phyloP scores from a whole-genome alignment of 495 filamentous ascomycete species.

The Trichoderma virens region DNA sequence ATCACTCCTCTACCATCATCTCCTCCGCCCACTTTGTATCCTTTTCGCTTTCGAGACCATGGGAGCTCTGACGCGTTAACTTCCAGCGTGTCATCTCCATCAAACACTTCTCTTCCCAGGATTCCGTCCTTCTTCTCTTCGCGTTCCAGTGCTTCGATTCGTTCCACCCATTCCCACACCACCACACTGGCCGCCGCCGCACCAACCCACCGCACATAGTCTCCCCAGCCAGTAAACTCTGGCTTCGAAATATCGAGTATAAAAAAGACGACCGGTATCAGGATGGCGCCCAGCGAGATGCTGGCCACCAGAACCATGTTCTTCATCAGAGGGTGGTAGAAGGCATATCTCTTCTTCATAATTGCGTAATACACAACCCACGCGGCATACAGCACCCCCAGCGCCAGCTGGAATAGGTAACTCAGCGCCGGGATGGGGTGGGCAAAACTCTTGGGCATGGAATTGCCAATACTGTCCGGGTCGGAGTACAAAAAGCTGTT shows the following conservation, averaged over 20 bases:
- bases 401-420: constrained; percentile 86
- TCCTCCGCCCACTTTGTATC: constrained; percentile 18
- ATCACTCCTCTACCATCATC: constrained; percentile 18
- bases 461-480: constrained; percentile 40
- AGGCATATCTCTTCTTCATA: constrained; percentile 87
- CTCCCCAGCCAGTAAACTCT: constrained; percentile 87
- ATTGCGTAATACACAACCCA: constrained; percentile 95
- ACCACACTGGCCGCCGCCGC: constrained; percentile 93
- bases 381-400: constrained; percentile 84
- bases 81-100: constrained; percentile 94
- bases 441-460: constrained; percentile 63
- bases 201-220: constrained; percentile 96
- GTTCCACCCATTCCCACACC: constrained; percentile 99
- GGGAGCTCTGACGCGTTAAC: constrained; percentile 45
- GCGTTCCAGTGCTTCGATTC: constrained; percentile 92
- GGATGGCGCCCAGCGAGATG: constrained; percentile 67
- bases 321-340: constrained; percentile 86
- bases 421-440: constrained; percentile 88
- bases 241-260: constrained; percentile 85
- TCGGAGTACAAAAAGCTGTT: constrained; percentile 66
- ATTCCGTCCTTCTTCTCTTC: constrained; percentile 96
- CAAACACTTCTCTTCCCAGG: constrained; percentile 86
- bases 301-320: constrained; percentile 83
- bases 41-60: constrained; percentile 29
- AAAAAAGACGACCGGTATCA: constrained; percentile 94